Evolutionary conservation across 148 eudicot genomes (phyloP), one percentile per base, ranked within the genome.

Genomic region (Chenopodium formosanum): DNA sequence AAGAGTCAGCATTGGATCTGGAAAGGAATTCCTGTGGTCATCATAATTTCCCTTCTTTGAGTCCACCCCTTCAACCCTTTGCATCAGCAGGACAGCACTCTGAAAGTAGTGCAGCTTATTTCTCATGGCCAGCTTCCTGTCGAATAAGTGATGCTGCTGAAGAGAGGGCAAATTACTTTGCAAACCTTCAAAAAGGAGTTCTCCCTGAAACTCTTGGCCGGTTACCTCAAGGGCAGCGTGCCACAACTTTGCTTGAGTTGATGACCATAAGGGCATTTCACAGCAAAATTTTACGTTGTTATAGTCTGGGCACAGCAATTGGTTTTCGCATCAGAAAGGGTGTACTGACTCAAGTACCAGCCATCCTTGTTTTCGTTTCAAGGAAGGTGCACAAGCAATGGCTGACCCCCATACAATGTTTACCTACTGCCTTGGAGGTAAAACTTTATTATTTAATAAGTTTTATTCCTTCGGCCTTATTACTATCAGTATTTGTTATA

Each of bases 231-330:
- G 99, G 99, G 50, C 97, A 94, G 62, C 94, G 88, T 79, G 99
- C 99, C 66, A 91, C 91, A 32, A 87, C 97, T 79, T 87, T 95
- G 87, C 97, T 95, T 56, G 99, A 95, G 85, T 90, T 94, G 75
- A 94, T 95, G 99, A 95, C 99, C 2, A 95, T 95, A 70, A 86
- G 99, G 88, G 98, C 99, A 73, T 95, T 92, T 86, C 99, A 95
- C 82, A 95, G 98, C 90, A 95, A 95, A 78, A 93, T 94, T 56
- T 85, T 95, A 86, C 93, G 98, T 53, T 95, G 98, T 89, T 94
- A 92, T 81, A 95, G 99, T 86, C 97, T 95, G 80, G 99, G 99
- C 56, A 95, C 99, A 44, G 99, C 99, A 23, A 89, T 95, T 86
- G 99, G 99, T 52, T 95, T 94, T 79, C 92, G 99, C 80, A 95